Conservation (phyloP, 2,329 filamentous ascomycete species). For the Fusarium sp. region DNA sequence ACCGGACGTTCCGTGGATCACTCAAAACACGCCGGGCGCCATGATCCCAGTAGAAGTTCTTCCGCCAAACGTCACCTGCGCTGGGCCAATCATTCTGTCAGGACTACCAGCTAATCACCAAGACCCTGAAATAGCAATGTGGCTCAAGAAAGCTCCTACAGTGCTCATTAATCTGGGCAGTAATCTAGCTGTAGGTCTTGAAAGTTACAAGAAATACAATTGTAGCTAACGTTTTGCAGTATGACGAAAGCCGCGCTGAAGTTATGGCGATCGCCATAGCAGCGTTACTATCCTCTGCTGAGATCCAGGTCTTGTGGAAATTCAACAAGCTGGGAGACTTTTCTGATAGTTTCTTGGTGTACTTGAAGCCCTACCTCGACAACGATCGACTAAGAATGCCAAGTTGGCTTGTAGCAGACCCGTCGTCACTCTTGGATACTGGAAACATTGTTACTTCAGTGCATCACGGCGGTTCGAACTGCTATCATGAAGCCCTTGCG, state of each 20-base stretch:
- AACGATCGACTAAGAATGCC: conserved; percentile 31
- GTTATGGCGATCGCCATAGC: not conserved
- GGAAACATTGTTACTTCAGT: conserved; percentile 37
- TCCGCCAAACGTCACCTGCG: conserved; percentile 37
- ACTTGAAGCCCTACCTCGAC: conserved; percentile 17
- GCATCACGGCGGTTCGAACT: conserved; percentile 35
- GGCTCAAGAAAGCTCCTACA: conserved; percentile 54
- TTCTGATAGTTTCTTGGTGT: conserved; percentile 7
- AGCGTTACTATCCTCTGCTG: not conserved
- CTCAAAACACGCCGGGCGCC: conserved; percentile 39
- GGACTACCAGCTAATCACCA: conserved; percentile 47
- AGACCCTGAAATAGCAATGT: conserved; percentile 54
- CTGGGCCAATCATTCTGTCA: conserved; percentile 58
- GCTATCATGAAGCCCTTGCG: conserved; percentile 32
- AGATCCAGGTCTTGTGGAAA: conserved; percentile 48
- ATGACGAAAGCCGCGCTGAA: not conserved
- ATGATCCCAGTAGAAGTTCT: conserved; percentile 1
- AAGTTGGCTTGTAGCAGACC: conserved; percentile 44
- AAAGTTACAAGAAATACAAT: rapidly evolving
- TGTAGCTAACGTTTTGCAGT: not conserved
- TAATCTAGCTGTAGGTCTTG: conserved; percentile 8
- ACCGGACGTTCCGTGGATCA: conserved; percentile 44
- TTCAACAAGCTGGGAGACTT: conserved; percentile 19
- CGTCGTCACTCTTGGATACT: conserved; percentile 45
- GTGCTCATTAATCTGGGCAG: conserved; percentile 60